These are phyloP conservation scores for Epithemia pelagica DNA, from an alignment of 108 stramenopile species.

Conservation along the genomic window DNA sequence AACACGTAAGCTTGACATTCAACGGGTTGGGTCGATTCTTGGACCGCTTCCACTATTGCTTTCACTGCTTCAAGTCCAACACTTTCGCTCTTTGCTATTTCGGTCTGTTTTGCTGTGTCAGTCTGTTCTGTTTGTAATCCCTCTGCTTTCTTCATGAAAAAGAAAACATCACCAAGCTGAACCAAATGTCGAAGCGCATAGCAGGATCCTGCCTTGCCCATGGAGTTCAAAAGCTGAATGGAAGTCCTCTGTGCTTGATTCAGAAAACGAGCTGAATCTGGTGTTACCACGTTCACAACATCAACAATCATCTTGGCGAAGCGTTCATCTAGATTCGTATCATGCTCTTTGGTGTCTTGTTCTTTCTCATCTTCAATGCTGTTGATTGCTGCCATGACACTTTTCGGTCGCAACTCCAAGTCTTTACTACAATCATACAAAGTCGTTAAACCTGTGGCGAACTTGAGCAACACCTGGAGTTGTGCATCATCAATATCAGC, in stretches of 20 bases:
- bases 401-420: constrained; percentile 46
- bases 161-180: constrained; percentile 15
- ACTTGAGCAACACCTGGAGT: constrained; percentile 59
- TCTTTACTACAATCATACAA: constrained; percentile 82
- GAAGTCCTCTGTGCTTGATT: constrained; percentile 69
- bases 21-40: neutral
- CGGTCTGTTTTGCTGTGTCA: neutral
- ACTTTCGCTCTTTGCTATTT: neutral
- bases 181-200: constrained; percentile 47
- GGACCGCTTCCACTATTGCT: constrained; percentile 4
- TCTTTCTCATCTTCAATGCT: constrained; percentile 20
- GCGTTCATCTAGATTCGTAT: constrained; percentile 40
- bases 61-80: constrained; percentile 2
- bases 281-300: constrained; percentile 30
- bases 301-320: constrained; percentile 50
- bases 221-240: constrained; percentile 53
- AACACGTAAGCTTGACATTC: constrained; percentile 7
- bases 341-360: neutral
- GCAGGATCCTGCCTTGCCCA: constrained; percentile 58
- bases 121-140: too few species aligned
- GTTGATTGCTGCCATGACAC: constrained; percentile 11
- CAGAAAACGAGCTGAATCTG: constrained; percentile 47
- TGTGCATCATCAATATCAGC: constrained; percentile 40
- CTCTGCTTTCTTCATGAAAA: constrained; percentile 18
- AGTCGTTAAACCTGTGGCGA: constrained; percentile 46